phyloP scores from a whole-genome alignment of 352 stramenopile species.

The Globisporangium cederbergense region DNA sequence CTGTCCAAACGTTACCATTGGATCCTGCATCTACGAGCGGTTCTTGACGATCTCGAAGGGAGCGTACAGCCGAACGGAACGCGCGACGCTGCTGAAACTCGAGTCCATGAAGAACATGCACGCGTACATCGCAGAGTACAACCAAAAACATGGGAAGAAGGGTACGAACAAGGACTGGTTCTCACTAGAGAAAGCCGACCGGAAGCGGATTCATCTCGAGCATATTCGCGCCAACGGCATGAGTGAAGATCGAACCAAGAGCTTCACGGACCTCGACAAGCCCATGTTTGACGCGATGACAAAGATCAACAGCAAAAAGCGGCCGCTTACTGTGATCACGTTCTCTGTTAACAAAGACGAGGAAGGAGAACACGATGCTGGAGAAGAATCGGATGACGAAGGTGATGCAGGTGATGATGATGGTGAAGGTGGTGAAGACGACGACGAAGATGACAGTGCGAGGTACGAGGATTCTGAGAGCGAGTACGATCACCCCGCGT shows the following conservation, averaged over 20 bases:
- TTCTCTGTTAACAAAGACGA: not conserved
- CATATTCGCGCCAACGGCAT: not conserved
- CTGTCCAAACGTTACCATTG: not conserved
- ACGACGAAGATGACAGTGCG: not conserved
- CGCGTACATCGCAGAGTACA: constrained; percentile 12
- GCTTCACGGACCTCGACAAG: constrained; percentile 11
- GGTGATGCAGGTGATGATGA: not conserved
- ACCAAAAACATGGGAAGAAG: not conserved
- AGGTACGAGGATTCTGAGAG: not conserved
- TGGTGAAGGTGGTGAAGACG: not conserved
- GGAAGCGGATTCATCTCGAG: constrained; percentile 6
- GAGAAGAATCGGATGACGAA: not conserved
- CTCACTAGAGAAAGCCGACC: not conserved
- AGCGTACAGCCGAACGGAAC: not conserved
- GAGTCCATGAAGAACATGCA: constrained; percentile 10
- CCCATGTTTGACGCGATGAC: constrained; percentile 2
- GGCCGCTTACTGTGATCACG: not conserved
- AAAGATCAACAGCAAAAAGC: constrained; percentile 8
- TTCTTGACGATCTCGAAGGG: constrained; percentile 6
- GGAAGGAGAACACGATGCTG: not conserved
- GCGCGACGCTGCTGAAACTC: constrained; percentile 11
- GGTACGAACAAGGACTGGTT: constrained; percentile 4
- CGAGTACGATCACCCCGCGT: not conserved
- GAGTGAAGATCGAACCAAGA: constrained; percentile 6
- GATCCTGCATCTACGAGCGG: constrained; percentile 12